Base-by-base conservation (phyloP, 2,329 filamentous ascomycete species). In the Dothidotthia symphoricarpi region DNA sequence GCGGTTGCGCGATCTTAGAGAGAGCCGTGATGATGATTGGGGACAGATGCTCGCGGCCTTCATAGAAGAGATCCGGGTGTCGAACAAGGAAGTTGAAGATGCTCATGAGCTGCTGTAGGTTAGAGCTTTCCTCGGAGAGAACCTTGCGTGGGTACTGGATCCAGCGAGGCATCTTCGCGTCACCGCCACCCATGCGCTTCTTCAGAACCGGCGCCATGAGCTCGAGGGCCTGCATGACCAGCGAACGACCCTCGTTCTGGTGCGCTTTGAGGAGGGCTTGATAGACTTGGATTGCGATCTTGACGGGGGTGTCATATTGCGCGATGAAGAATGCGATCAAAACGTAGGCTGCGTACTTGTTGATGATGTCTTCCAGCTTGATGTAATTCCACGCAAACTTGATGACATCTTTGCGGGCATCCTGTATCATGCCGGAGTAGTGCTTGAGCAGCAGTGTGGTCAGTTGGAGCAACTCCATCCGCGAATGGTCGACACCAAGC, bases 301-400 rank as follows among this genome's bases (percentile, higher is more conserved):
- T 98, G 10, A 87, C 78, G 0, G 93, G 94, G 0, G 93, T 97
- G 55, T 98, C 94, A 61, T 95, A 98, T 49, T 94, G 86, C 0
- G 88, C 88, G 55, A 98, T 96, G 71, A 98, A 98, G 68, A 96
- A 98, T 3, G 88, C 89, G 45, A 98, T 94, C 5, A 98, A 82
- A 4, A 96, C 91, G 57, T 98, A 98, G 3, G 93, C 90, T 1
- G 91, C 93, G 64, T 97, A 93, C 67, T 98, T 98, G 74, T 97
- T 98, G 72, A 98, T 95, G 40, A 95, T 87, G 66, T 99, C 93
- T 60, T 99, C 94, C n/a, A 98, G 78, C 47, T 62, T 61, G 57
- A 98, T 98, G 62, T 95, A 97, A 13, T 90, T 95, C 93, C 93
- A 99, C 3, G 89, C 90, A 67, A 97, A 98, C 69, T 96, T 97